These are phyloP conservation scores for Leccinellum luteum DNA, from an alignment of 768 basidiomycete species.

Conservation along the genomic window DNA sequence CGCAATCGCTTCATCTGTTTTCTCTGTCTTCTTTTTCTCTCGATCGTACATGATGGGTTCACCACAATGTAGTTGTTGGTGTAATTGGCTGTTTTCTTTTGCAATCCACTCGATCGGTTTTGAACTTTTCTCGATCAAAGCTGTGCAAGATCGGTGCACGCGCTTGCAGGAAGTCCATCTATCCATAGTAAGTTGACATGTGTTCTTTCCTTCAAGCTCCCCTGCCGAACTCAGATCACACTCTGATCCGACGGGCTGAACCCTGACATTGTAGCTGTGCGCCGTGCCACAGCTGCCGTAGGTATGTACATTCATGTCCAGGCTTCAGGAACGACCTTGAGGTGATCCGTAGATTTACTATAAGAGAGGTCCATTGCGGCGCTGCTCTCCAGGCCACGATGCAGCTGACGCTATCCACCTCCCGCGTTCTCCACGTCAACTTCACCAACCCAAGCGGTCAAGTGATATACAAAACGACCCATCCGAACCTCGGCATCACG, in stretches of 20 bases:
- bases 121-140: background rate
- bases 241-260: background rate
- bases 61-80: slow-evolving; percentile 23
- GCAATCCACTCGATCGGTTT: slow-evolving; percentile 7
- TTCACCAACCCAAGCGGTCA: slow-evolving; percentile 25
- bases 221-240: no score
- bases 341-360: background rate
- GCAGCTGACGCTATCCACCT: slow-evolving; percentile 20
- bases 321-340: no score
- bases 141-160: no score
- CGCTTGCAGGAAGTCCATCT: no score
- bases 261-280: background rate
- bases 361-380: background rate
- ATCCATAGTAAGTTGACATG: no score
- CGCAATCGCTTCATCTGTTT: slow-evolving; percentile 6
- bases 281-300: no score
- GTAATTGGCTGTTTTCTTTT: slow-evolving; percentile 11
- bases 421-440: slow-evolving; percentile 14
- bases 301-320: background rate
- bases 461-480: slow-evolving; percentile 24
- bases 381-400: background rate
- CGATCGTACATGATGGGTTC: slow-evolving; percentile 6
- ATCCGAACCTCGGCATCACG: slow-evolving; percentile 2
- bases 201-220: no score
- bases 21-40: background rate